A percentile compares a stretch with the other conserved stretches of the same genome.
These are phyloP conservation scores for Saccharomycopsis microspora DNA, from an alignment of 805 yeast species.

Conservation along the genomic window DNA sequence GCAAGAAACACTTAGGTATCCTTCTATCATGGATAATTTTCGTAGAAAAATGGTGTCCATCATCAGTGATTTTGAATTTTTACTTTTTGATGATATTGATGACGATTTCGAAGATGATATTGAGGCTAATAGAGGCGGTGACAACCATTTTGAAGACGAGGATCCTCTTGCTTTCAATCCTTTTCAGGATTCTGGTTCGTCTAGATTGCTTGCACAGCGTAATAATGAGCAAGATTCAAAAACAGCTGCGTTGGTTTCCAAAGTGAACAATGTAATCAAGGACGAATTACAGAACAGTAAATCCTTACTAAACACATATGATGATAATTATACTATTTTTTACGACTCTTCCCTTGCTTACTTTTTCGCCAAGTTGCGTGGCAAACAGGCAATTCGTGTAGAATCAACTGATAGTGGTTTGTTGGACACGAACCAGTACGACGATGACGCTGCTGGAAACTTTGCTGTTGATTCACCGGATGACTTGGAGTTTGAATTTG, in stretches of 20 bases:
- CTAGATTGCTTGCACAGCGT: no score
- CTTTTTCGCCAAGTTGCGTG: no score
- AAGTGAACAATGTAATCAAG: conserved; percentile 8
- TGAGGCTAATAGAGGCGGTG: conserved; percentile 8
- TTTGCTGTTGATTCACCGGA: not conserved
- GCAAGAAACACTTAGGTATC: conserved; percentile 35
- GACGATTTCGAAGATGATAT: conserved; percentile 26
- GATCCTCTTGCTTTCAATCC: not conserved
- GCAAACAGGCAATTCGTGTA: no score
- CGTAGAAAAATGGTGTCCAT: not conserved
- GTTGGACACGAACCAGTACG: not conserved
- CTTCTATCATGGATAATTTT: conserved; percentile 13
- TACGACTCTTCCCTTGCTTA: not conserved
- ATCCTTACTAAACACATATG: conserved; percentile 12
- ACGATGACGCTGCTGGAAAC: not conserved
- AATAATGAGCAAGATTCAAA: not conserved
- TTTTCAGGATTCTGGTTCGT: not conserved
- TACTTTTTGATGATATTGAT: conserved; percentile 25
- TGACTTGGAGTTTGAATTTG: not conserved
- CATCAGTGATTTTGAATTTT: not conserved
- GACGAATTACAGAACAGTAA: conserved; percentile 3
- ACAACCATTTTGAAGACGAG: not conserved
- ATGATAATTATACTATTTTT: conserved; percentile 11
- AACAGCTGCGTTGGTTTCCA: not conserved
- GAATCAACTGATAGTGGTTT: not conserved